These are phyloP conservation scores for Venturia asperata DNA, from an alignment of 2,329 filamentous ascomycete genomes.

Conservation along the genomic window DNA sequence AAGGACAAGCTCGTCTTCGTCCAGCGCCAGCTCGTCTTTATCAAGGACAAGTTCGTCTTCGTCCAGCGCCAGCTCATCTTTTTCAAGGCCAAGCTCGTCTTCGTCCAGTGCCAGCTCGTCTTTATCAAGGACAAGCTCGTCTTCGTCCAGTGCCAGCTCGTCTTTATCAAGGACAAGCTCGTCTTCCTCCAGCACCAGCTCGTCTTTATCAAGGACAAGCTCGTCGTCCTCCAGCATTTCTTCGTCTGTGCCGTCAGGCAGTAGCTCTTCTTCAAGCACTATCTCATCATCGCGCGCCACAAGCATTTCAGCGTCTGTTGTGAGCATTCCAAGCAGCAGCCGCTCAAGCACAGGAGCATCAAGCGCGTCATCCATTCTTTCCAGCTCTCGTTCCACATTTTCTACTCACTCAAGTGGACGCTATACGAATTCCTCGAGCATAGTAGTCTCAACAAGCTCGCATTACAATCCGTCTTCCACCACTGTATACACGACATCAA, in stretches of 20 bases:
- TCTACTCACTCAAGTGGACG: background rate
- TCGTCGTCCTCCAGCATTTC: background rate
- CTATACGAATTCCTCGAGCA: background rate
- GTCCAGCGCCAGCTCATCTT: background rate
- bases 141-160: background rate
- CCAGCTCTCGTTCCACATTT: background rate
- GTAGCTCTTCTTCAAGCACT: background rate
- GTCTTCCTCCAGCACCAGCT: constrained; percentile 26
- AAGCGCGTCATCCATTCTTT: background rate
- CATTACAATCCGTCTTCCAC: background rate
- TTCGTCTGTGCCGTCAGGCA: too few species aligned
- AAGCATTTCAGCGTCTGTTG: background rate
- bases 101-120: too few species aligned
- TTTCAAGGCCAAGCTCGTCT: too few species aligned
- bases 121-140: background rate
- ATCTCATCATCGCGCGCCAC: background rate
- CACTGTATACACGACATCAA: background rate
- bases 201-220: background rate
- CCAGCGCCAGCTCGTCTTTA: too few species aligned
- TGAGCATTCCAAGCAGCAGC: background rate
- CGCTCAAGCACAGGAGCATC: background rate
- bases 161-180: constrained; percentile 23
- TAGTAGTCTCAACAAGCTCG: background rate
- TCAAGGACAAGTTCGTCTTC: too few species aligned
- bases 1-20: background rate